Base-by-base conservation (phyloP, 176 grass and related monocot genomes). In the Carex cristatella region DNA sequence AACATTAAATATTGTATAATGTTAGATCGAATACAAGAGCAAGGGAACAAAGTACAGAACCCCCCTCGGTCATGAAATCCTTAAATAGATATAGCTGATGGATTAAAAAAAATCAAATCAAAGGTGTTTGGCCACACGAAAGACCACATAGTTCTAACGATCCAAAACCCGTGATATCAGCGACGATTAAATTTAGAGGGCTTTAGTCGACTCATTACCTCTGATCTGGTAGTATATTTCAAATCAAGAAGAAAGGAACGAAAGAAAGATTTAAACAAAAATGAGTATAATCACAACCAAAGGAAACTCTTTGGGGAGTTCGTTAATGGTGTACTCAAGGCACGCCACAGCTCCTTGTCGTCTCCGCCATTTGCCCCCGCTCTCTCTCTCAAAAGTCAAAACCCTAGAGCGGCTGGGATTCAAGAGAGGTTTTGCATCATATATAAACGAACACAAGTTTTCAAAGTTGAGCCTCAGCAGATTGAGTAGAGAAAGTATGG, bases 1-100 rank as follows among this genome's bases (percentile, higher is more conserved):
- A 51, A 11, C 2, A 53, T 11, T 0, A 3, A 51, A 2, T 5
- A 32, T n/a, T 23, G 16, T 46, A 83, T 38, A 83, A 69, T 83
- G 61, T 69, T 16, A 63, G 62, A 69, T 69, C 23, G 30, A 67
- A 67, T 83, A 83, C 81, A 83, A 83, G 81, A 83, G 81, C 62
- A 69, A 27, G 81, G 7, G 65, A 53, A 30, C 28, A 51, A 67
- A 57, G 63, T 9, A 67, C 4, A 82, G 79, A 83, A 54, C 42
- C 81, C 62, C 61, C 42, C 81, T 83, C 81, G 81, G 81, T 83
- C 81, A 83, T 67, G 63, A 27, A 56, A 83, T 69, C 81, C 81
- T 35, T 56, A 53, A 16, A 79, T 69, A 31, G 23, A 54, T 83
- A 10, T 83, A 83, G 81, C 81, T 83, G 81, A 83, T 27, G 19